These are phyloP conservation scores for Alternaria metachromatica DNA, from an alignment of 2,329 filamentous ascomycete genomes.

Conservation along the genomic window DNA sequence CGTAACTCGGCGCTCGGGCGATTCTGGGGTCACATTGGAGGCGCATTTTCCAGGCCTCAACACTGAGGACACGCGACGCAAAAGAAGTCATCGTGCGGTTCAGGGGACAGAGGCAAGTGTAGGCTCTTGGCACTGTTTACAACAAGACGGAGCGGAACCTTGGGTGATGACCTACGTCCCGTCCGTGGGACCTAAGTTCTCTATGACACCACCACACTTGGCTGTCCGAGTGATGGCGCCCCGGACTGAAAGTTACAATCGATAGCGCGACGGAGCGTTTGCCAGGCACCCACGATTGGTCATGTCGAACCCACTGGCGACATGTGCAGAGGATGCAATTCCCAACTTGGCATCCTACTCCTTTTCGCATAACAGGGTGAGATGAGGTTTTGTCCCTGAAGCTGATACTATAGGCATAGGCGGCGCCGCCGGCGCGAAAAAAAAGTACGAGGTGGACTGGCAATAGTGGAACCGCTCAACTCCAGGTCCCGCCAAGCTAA, in stretches of 20 bases:
- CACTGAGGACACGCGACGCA: not conserved
- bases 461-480: conserved; percentile 9
- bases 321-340: conserved; percentile 18
- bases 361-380: conserved; percentile 15
- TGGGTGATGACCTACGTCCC: not conserved
- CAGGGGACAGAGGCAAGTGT: not conserved
- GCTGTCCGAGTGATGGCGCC: not conserved
- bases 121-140: not conserved
- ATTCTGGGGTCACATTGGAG: not conserved
- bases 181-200: not conserved
- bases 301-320: conserved; percentile 3
- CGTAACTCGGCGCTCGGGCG: not conserved
- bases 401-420: not conserved
- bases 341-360: conserved; percentile 11
- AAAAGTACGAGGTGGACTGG: conserved; percentile 12
- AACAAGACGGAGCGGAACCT: not conserved
- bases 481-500: conserved; percentile 7
- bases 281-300: not conserved
- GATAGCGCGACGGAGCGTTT: conserved; percentile 17
- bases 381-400: conserved; percentile 12
- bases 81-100: not conserved
- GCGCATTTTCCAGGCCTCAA: not conserved
- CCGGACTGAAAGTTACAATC: conserved; percentile 10
- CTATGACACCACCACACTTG: not conserved
- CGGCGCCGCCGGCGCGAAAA: conserved; percentile 17